Base-by-base conservation (phyloP, 2,329 filamentous ascomycete species). In the Trichoderma aggressivum region DNA sequence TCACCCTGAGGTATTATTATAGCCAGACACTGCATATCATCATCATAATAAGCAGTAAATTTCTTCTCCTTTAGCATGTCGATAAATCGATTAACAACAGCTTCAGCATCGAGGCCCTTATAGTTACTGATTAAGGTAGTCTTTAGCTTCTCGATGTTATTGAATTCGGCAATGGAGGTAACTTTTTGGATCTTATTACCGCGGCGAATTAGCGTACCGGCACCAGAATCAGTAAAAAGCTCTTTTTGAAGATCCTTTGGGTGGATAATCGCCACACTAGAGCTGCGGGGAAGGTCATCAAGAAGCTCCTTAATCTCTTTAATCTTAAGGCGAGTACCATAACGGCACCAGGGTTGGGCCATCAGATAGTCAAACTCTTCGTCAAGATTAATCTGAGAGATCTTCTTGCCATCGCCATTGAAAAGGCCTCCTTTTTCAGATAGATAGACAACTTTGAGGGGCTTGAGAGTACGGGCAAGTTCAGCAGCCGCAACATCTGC, bases 401-500 rank as follows among this genome's bases (percentile, higher is more conserved):
- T 60, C 36, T 60, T 60, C 18, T 16, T 39, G 32, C 58, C 58
- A 60, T 39, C 36, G 7, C 58, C 58, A 39, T 60, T 18, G 18
- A 60, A 60, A 21, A 60, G n/a, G 11, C 58, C 58, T 16, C 58
- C 58, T 34, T 60, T 60, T 39, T 60, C 58, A 18, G 58, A 24
- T 21, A 60, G 58, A 16, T 60, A 60, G 7, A 60, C 58, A 34
- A 60, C 58, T 26, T 60, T 60, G 32, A 60, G 58, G 58, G 58
- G 58, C 30, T 60, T 24, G 24, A 60, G 58, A n/a, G 58, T n/a
- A 16, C 58, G 58, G n/a, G 58, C 58, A 26, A 60, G 58, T 60
- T 60, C 58, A 60, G 58, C 58, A 60, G 58, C 58, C 32, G 58
- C 58, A 26, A 60, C 58, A 60, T 60, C 58, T 39, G 58, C 58